Base-by-base conservation (phyloP, 805 yeast species). In the Sugiyamaella chiloensis region DNA sequence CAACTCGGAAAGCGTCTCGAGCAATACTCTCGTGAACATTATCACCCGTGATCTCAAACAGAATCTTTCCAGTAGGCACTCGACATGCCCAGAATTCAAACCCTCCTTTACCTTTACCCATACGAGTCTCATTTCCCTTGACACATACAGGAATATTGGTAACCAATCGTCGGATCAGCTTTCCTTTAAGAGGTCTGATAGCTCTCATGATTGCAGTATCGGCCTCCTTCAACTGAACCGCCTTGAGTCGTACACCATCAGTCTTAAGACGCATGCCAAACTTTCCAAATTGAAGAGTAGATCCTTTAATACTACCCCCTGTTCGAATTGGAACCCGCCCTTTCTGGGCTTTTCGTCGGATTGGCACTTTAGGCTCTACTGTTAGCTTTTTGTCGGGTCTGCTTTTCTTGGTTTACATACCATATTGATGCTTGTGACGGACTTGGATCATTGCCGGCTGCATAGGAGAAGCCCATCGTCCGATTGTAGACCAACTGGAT, bases 61-160 rank as follows among this genome's bases (percentile, higher is more conserved):
- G 72, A 35, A 93, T 81, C 62, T 89, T 90, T 2, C 99, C 99
- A 0, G 97, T 90, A 34, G 98, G 95, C 11, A 93, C 93, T 60
- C 99, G 81, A 27, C 83, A 86, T 60, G 95, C 95, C 98, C 98
- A 93, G 71, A 88, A 93, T 61, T 88, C 96, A 64, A 93, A 91
- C 0, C 90, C 84, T 69, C 99, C 99, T 70, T 93, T 93, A 73
- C 99, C 99, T 68, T 93, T 93, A 74, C 99, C 99, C 99, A 93
- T 93, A 83, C 99, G 93, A 8, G 96, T 88, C 66, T 93, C 96
- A 67, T 93, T 93, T 72, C 99, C 99, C 72, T 93, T 93, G 52
- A 87, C 80, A 69, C 96, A 89, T 9, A 93, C 95, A 0, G 98
- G 93, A 46, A 88, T 77, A 64, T 86, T 84, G 19, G 96, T 85